These are phyloP conservation scores for Zygosaccharomyces pseudobailii DNA, from an alignment of 1,139 yeast genomes.

Conservation along the genomic window DNA sequence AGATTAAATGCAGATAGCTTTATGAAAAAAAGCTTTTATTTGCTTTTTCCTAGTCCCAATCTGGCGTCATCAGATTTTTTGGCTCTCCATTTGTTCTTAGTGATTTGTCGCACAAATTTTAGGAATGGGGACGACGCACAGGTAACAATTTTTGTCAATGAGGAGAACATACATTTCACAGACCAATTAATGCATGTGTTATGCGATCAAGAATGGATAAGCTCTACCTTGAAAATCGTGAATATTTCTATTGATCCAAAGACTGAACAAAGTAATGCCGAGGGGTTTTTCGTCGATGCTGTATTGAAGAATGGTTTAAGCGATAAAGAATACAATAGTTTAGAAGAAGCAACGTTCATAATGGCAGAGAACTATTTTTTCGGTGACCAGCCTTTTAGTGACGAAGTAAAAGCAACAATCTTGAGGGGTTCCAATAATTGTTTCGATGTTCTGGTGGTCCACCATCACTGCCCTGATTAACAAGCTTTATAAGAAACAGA, in stretches of 20 bases:
- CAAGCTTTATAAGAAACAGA: background rate
- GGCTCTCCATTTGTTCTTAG: constrained; percentile 23
- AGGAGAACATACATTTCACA: constrained; percentile 16
- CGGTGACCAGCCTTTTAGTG: constrained; percentile 20
- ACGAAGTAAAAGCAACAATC: constrained; percentile 20
- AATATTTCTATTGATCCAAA: constrained; percentile 11
- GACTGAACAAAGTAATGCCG: constrained; percentile 4
- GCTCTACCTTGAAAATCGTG: constrained; percentile 12
- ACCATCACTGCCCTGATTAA: constrained; percentile 15
- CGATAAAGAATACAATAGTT: constrained; percentile 12
- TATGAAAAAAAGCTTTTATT: constrained; percentile 18
- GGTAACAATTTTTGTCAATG: constrained; percentile 22
- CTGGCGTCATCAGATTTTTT: constrained; percentile 28
- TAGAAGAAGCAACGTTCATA: constrained; percentile 28
- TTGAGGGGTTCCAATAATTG: constrained; percentile 22
- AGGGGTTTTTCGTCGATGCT: constrained; percentile 17
- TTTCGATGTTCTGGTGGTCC: constrained; percentile 25
- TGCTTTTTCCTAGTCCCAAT: constrained; percentile 25
- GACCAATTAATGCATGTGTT: constrained; percentile 15
- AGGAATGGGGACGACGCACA: constrained; percentile 13
- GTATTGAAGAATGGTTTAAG: constrained; percentile 16
- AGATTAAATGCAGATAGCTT: constrained; percentile 21
- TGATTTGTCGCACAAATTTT: constrained; percentile 19
- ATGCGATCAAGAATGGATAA: constrained; percentile 20
- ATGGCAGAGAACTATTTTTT: constrained; percentile 23